Base-by-base conservation (phyloP, 768 basidiomycete genomes). In the Rhodotorula diobovata region DNA sequence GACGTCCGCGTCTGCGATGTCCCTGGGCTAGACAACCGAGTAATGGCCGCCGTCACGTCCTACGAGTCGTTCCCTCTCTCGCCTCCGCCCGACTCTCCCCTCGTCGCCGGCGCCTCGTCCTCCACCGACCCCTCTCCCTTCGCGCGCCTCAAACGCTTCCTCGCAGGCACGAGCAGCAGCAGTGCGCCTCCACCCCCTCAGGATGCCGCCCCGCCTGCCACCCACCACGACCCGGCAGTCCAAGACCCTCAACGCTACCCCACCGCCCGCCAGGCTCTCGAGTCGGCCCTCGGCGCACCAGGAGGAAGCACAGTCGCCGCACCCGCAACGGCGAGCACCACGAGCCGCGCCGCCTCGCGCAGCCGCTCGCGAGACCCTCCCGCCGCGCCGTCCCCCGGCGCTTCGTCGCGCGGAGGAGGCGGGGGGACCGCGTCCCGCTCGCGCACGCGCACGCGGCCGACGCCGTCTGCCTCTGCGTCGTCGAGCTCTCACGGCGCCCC, bases 271-370 rank as follows among this genome's bases (percentile, higher is more conserved):
- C 51, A 53, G 30, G 51, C 51, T 2, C 51, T 53, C 51, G 51
- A 53, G 28, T 30, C n/a, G 8, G 51, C 51, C n/a, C 51, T 53
- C n/a, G 51, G 51, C 51, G n/a, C n/a, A 28, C n/a, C 12, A 1
- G 28, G 14, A 5, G 10, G 8, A 5, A 2, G 5, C n/a, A 2
- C n/a, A 12, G 3, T 16, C 3, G 8, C 51, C 14, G n/a, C 50
- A 6, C 25, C n/a, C n/a, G 2, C 46, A 23, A 10, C 45, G n/a
- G 18, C 45, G 20, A 46, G 18, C 20, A 46, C 20, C 20, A 46
- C 28, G n/a, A n/a, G 28, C 28, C 30, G 25, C 28, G 48, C 51
- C 28, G 48, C 28, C 3, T 30, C n/a, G n/a, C 28, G 51, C n/a
- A 15, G n/a, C 1, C 51, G n/a, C n/a, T 53, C 51, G n/a, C 51